Percentiles rank a stretch among this genome's conserved stretches.
phyloP scores from a whole-genome alignment of 768 basidiomycete genomes.

The Pleurotus giganteus region DNA sequence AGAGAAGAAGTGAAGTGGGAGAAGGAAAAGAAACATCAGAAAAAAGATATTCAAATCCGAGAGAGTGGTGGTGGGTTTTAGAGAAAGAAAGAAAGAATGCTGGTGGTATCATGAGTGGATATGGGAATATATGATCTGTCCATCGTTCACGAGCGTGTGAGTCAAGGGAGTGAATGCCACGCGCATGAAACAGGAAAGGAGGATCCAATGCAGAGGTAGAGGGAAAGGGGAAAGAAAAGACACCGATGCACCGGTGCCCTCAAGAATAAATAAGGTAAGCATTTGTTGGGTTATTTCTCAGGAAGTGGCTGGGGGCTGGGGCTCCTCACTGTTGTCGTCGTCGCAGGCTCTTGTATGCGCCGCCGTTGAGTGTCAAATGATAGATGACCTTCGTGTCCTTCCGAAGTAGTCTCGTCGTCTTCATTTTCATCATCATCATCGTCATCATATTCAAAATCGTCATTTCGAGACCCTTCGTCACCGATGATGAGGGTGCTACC shows the following conservation, averaged over 20 bases:
- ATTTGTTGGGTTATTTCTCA: background rate
- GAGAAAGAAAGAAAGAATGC: conserved; percentile 2
- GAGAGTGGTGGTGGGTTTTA: conserved; percentile 1
- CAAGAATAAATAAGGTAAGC: background rate
- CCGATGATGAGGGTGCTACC: conserved; percentile 11
- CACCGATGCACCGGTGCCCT: background rate
- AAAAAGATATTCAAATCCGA: background rate
- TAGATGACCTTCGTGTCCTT: conserved; percentile 2
- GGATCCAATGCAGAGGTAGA: conserved; percentile 4
- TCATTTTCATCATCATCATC: conserved; percentile 28
- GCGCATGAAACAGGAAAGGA: background rate
- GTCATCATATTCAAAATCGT: conserved; percentile 23
- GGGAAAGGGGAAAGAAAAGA: background rate
- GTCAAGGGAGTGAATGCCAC: background rate
- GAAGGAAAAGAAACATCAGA: too few relatives aligned
- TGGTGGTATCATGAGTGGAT: conserved; percentile 8
- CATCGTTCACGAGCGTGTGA: conserved; percentile 7
- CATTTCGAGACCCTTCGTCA: conserved; percentile 12
- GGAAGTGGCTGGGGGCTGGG: conserved; percentile 3
- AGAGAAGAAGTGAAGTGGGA: too few relatives aligned
- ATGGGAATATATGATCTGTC: conserved; percentile 10
- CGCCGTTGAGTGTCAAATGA: conserved; percentile 7
- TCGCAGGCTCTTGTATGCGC: conserved; percentile 1
- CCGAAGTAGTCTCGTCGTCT: conserved; percentile 26
- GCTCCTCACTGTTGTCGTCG: background rate